Evolutionary conservation across 176 grass and related monocot species (phyloP), one percentile per base, ranked within the genome.

Genomic region (Elymus sibiricus): DNA sequence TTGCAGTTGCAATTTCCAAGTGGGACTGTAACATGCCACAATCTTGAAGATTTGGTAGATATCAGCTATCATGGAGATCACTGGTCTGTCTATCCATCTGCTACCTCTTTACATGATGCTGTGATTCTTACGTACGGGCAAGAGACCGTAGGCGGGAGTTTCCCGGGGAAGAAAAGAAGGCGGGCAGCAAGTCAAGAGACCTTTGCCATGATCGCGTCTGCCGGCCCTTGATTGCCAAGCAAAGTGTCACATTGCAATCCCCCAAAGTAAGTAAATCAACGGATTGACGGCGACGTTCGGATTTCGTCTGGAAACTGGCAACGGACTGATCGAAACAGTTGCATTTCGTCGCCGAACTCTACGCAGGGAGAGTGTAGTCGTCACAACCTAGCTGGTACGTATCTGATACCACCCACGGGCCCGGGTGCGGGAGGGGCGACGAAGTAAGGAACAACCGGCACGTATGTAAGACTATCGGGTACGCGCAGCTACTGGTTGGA

Each of bases 181-280:
- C 55, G 7, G 55, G 55, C n/a, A 24, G 13, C 44, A 32, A 76
- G 60, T 55, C 69, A 76, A 76, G 17, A 69, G 44, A 38, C 7
- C 34, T 56, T 25, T 40, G 61, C 34, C 67, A 78, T 83, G 70
- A 87, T 82, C 17, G 0, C 19, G 61, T 13, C 32, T 43, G 60
- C 69, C 70, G 28, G 70, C 69, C 60, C 79, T 82, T 87, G 69
- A 75, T 87, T 77, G 9, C 47, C 35, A 88, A 83, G 79, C 72
- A 83, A 88, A 82, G 79, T 76, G 47, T 27, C 70, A 6, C 43
- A 59, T 17, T 21, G 15, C 13, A 61, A 81, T 38, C 72, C 8
- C 55, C 42, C 7, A 9, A 47, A 47, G 71, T 46, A 27, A 70
- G 5, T 63, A 44, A n/a, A 76, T 68, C 46, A 25, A 12, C 7